Percentiles rank a stretch among this genome's conserved stretches.
Evolutionary conservation across 2,329 filamentous ascomycete genomes (phyloP).

Genomic region (Cladophialophora psammophila): DNA sequence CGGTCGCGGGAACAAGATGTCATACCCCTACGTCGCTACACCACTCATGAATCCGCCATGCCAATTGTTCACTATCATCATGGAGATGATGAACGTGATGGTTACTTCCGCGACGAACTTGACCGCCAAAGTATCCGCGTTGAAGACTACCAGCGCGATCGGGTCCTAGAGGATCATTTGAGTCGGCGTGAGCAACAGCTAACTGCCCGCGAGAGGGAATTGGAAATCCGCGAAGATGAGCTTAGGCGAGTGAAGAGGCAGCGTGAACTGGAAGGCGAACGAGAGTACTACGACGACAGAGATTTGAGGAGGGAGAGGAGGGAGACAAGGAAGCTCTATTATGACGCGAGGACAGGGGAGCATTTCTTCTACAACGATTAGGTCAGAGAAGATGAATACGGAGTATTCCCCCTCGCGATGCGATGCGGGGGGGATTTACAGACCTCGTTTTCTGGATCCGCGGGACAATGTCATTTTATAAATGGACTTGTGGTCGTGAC

Average conservation of each 20-base stretch:
- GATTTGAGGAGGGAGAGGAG: constrained; percentile 20
- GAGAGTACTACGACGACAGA: constrained; percentile 24
- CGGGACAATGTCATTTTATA: not conserved
- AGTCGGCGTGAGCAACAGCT: constrained; percentile 20
- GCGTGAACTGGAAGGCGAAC: constrained; percentile 12
- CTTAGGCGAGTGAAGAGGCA: constrained; percentile 8
- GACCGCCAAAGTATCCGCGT: constrained; percentile 23
- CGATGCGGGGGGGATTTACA: not conserved
- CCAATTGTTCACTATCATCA: constrained; percentile 26
- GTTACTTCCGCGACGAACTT: constrained; percentile 23
- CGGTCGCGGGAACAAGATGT: constrained; percentile 19
- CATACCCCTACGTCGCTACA: constrained; percentile 20
- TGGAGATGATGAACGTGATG: constrained; percentile 23
- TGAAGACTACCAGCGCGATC: constrained; percentile 31
- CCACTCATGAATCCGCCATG: constrained; percentile 6
- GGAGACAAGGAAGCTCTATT: constrained; percentile 12
- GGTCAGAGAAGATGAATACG: not conserved
- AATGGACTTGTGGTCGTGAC: not conserved
- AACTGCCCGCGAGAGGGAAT: constrained; percentile 21
- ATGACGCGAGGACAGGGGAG: constrained; percentile 13
- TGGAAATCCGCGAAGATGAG: constrained; percentile 22
- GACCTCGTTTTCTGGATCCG: not conserved
- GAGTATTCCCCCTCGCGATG: not conserved
- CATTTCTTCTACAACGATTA: constrained; percentile 19
- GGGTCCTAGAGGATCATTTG: constrained; percentile 27